phyloP scores from a whole-genome alignment of 768 basidiomycete genomes.

The Guyanaporus albipodus region DNA sequence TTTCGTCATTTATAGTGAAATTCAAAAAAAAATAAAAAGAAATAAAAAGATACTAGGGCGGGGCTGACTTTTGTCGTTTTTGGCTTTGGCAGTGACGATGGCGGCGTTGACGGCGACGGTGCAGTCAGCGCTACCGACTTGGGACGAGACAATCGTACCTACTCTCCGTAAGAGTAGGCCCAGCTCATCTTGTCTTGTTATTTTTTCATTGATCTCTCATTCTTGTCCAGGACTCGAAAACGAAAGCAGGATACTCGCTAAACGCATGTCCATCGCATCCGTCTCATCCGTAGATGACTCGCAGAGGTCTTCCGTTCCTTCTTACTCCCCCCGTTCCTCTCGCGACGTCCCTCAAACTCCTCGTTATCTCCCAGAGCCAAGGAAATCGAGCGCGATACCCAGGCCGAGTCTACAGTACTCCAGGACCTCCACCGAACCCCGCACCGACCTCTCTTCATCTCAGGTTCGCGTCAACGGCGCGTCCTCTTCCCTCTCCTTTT shows the following conservation, averaged over 20 bases:
- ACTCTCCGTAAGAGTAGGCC: slow-evolving; percentile 72
- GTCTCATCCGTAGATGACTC: slow-evolving; percentile 52
- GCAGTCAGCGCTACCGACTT: slow-evolving; percentile 45
- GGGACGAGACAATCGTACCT: slow-evolving; percentile 84
- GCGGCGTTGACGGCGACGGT: slow-evolving; percentile 42
- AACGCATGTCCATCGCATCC: slow-evolving; percentile 73
- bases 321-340: slow-evolving; percentile 17
- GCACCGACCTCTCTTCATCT: slow-evolving; percentile 24
- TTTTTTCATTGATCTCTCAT: neutral
- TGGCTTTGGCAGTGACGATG: neutral
- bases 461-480: slow-evolving; percentile 26
- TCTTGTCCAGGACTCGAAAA: slow-evolving; percentile 60
- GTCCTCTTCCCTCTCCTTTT: slow-evolving; percentile 29
- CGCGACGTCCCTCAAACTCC: slow-evolving; percentile 17
- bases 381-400: slow-evolving; percentile 43
- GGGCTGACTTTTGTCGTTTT: slow-evolving; percentile 4
- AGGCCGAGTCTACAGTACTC: slow-evolving; percentile 41
- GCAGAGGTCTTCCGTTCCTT: slow-evolving; percentile 19
- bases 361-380: slow-evolving; percentile 31
- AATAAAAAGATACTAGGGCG: neutral
- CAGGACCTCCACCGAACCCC: slow-evolving; percentile 26
- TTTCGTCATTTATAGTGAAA: too few relatives aligned
- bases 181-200: neutral
- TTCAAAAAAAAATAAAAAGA: neutral
- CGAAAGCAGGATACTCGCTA: slow-evolving; percentile 75